Base-by-base conservation (phyloP, 2,329 filamentous ascomycete species). In the Stachybotrys echinatus region DNA sequence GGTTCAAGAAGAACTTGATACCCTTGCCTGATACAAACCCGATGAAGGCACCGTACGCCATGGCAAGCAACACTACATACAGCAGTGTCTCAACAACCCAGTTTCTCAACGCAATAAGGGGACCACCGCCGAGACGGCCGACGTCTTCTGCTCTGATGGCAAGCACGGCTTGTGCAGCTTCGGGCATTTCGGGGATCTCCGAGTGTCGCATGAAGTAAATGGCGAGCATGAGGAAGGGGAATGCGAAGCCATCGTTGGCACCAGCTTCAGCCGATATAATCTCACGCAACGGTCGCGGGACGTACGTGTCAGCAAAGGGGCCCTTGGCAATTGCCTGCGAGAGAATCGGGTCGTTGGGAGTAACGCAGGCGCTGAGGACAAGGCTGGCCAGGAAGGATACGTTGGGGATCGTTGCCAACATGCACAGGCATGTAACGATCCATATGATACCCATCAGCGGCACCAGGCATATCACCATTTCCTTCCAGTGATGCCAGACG, bases 281-380 rank as follows among this genome's bases (percentile, higher is more conserved):
- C 6, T 40, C 38, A 10, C 38, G 38, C 38, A 40, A 20, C 17
- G 38, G 38, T 40, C 38, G 3, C 8, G 38, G 12, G n/a, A 40
- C 38, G n/a, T 40, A 40, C 19, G 8, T n/a, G 19, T 40, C 38
- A 12, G 38, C 38, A 40, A 40, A 40, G 3, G 38, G 38, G 8
- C 38, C 38, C n/a, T 40, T 40, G 3, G 96, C 89, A 50, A 96
- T 95, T 3, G 88, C 88, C 55, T 94, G 92, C 17, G 88, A 92
- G 37, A 96, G 68, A 1, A 96, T 84, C 0, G 92, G 92, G 60
- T 96, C 92, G 0, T 92, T 96, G 0, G 91, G 92, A 8, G 38
- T 40, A 2, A 40, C 38, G n/a, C 38, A 40, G 38, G 38, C 38
- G n/a, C 17, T 20, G 38, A 40, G 10, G 38, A 40, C 38, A 20